Evolutionary conservation across 192 early-diverging fungal species (phyloP).

Genomic region (Podila minutissima): DNA sequence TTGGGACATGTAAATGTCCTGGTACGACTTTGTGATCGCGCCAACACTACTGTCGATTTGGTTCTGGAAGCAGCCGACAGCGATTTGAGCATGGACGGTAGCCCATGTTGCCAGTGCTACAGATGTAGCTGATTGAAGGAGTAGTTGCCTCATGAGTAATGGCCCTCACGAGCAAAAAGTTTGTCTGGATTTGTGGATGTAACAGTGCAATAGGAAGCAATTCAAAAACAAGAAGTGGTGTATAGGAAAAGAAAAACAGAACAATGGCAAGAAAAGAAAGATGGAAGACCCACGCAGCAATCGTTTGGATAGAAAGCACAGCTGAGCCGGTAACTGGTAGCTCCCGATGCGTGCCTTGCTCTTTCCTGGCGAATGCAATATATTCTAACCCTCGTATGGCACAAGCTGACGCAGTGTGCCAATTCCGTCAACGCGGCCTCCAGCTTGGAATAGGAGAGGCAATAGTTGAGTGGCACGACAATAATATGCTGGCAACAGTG

Average conservation of each 20-base stretch:
- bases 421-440: too few relatives aligned
- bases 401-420: too few relatives aligned
- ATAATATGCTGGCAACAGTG: too few relatives aligned
- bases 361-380: too few relatives aligned
- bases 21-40: slow-evolving; percentile 16
- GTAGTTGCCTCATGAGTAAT: slow-evolving; percentile 24
- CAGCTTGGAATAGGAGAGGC: too few relatives aligned
- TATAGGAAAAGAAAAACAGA: not conserved
- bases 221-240: not conserved
- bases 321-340: too few relatives aligned
- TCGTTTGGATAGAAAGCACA: not conserved
- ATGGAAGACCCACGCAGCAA: not conserved
- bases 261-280: not conserved
- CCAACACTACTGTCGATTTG: slow-evolving; percentile 19
- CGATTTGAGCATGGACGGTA: slow-evolving; percentile 21
- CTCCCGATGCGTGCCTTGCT: too few relatives aligned
- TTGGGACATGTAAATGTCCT: slow-evolving; percentile 49
- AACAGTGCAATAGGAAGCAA: not conserved
- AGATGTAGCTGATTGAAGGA: not conserved
- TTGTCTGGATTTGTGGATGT: not conserved
- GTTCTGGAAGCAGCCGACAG: slow-evolving; percentile 30
- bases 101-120: not conserved
- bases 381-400: too few relatives aligned
- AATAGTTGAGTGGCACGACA: too few relatives aligned
- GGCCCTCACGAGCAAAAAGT: not conserved